These are phyloP conservation scores for Calonectria multiphialidica DNA, from an alignment of 2,329 filamentous ascomycete genomes.

Conservation along the genomic window DNA sequence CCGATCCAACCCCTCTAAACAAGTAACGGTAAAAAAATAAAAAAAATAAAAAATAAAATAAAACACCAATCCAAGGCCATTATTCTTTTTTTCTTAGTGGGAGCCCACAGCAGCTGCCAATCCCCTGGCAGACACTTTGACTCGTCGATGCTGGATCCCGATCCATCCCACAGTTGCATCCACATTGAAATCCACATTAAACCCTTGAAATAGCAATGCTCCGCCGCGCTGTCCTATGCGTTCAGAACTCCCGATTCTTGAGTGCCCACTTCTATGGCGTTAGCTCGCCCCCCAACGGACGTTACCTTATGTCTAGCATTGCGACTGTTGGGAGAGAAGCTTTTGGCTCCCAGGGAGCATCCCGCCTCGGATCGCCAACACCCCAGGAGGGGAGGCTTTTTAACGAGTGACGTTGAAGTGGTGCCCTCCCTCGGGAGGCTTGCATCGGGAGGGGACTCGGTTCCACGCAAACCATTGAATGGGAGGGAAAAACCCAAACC, in stretches of 20 bases:
- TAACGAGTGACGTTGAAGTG: background rate
- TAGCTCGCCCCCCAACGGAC: constrained; percentile 2
- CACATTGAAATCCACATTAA: constrained; percentile 16
- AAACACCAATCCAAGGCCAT: background rate
- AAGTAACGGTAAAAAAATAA: background rate
- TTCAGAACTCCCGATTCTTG: constrained; percentile 11
- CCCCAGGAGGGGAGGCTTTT: background rate
- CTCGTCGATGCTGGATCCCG: constrained; percentile 9
- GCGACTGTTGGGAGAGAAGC: constrained; percentile 2
- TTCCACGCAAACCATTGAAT: constrained; percentile 12
- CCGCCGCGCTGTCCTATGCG: constrained; percentile 18
- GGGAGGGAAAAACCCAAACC: background rate
- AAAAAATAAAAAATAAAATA: background rate
- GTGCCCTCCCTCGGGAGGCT: constrained; percentile 4
- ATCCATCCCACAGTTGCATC: constrained; percentile 17
- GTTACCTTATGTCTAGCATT: constrained; percentile 4
- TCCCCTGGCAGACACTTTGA: constrained; percentile 6
- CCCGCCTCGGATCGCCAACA: background rate
- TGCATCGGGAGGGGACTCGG: background rate
- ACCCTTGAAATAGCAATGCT: constrained; percentile 25
- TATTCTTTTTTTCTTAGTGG: background rate
- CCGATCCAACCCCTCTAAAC: background rate
- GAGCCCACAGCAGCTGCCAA: constrained; percentile 8
- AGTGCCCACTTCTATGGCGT: background rate
- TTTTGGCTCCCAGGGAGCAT: constrained; percentile 8